Base-by-base conservation (phyloP, 305 asterid species). In the Ruellia speciosa region DNA sequence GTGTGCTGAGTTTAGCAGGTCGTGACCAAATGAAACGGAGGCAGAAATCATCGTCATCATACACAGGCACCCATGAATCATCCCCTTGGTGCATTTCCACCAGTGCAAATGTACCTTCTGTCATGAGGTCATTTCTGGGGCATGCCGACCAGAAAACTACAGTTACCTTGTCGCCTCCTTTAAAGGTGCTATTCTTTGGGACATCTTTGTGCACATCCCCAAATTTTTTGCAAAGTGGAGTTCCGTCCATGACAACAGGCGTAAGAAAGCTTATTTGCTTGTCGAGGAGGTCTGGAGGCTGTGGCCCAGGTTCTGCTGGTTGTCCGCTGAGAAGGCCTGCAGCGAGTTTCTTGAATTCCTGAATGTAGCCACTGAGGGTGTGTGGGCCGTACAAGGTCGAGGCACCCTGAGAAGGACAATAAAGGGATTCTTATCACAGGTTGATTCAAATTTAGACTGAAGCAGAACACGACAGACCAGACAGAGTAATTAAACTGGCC, bases 71-170 rank as follows among this genome's bases (percentile, higher is more conserved):
- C 97, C 97, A 93, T 0, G 77, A 13, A 12, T n/a, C 13, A 63
- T 84, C 88, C 65, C 81, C 88, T 58, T 75, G 77, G 52, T 86
- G 83, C 52, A 79, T 72, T 78, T 93, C 99, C 19, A 93, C 99
- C 33, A 93, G 85, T 8, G 99, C 79, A 63, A 93, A 93, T 28
- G 99, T 93, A 64, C 99, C 99, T 75, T 88, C 97, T 0, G 97
- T 93, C 96, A 88, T 82, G 67, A 88, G 94, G 71, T 93, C 99
- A 18, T 93, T 93, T 59, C 99, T 76, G 4, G 95, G 99, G 63
- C 97, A 88, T 4, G 96, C 99, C 9, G 99, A 86, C 85, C 80
- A 79, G 79, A 93, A 93, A 68, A 69, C 71, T 34, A 84, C 99
- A 0, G 86, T 78, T 52, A 86, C 96, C 0, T 71, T 81, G 70